A percentile compares a stretch with the other conserved stretches of the same genome.
phyloP scores from a whole-genome alignment of 192 early-diverging fungal species.

The Linnemannia exigua region DNA sequence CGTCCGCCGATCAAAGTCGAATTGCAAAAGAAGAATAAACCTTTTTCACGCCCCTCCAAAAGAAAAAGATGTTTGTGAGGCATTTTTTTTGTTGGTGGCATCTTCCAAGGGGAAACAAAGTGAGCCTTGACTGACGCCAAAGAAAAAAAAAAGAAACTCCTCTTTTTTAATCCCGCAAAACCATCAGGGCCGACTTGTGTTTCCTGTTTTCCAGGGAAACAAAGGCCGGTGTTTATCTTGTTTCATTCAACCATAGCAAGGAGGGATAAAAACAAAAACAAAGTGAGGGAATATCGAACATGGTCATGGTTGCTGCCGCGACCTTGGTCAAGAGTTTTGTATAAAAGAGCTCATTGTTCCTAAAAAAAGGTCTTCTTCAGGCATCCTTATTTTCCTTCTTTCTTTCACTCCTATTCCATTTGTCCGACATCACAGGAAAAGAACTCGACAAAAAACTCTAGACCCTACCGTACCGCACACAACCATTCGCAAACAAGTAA shows the following conservation, averaged over 20 bases:
- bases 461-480: background rate
- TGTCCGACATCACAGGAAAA: background rate
- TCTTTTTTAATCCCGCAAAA: constrained; percentile 7
- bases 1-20: constrained; percentile 5
- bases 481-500: background rate
- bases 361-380: background rate
- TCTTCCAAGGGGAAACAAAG: background rate
- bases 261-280: background rate
- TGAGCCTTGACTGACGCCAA: constrained; percentile 10
- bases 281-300: constrained; percentile 3
- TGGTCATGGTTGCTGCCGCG: background rate
- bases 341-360: background rate
- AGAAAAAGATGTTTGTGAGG: constrained; percentile 5
- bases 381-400: background rate
- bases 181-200: background rate
- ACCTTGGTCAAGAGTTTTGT: background rate
- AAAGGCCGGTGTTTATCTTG: background rate
- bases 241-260: background rate
- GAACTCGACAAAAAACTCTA: background rate
- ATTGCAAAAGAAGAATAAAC: background rate
- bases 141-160: background rate
- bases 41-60: constrained; percentile 7
- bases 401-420: background rate
- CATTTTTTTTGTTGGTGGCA: constrained; percentile 11
- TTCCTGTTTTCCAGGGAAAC: background rate